These are phyloP conservation scores for Ruellia speciosa DNA, from an alignment of 305 asterid species.

Conservation along the genomic window DNA sequence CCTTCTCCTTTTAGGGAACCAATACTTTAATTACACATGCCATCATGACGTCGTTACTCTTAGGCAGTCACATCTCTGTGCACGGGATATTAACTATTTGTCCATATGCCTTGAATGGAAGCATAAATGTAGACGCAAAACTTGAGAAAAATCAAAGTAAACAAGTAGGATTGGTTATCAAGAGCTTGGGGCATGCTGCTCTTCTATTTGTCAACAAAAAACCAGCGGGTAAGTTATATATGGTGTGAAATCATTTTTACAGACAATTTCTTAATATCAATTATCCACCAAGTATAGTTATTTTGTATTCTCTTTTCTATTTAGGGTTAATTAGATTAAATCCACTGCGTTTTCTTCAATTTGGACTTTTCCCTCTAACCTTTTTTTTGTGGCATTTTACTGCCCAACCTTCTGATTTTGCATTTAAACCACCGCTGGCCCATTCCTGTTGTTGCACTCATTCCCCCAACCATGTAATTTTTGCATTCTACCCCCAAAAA, in stretches of 20 bases:
- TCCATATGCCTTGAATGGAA: conserved; percentile 22
- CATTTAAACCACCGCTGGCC: no score
- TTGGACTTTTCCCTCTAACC: no score
- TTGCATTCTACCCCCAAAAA: no score
- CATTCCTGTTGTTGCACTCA: no score
- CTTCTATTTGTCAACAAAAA: conserved; percentile 61
- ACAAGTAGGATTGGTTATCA: conserved; percentile 36
- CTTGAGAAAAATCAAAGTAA: conserved; percentile 26
- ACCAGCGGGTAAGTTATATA: conserved; percentile 40
- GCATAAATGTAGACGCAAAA: conserved; percentile 39
- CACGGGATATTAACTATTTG: conserved; percentile 5
- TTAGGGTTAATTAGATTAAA: background rate
- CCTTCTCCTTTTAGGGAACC: background rate
- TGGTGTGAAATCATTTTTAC: background rate
- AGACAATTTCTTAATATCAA: background rate
- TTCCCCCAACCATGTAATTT: no score
- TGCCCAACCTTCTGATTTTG: no score
- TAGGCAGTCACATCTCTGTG: conserved; percentile 1
- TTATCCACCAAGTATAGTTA: background rate
- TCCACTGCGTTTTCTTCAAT: no score
- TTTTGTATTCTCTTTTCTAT: conserved; percentile 7
- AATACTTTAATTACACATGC: no score
- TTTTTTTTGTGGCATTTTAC: no score
- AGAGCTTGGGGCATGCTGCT: conserved; percentile 80
- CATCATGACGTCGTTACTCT: background rate